phyloP scores from a whole-genome alignment of 345 rosid species.

The Hevea brasiliensis region DNA sequence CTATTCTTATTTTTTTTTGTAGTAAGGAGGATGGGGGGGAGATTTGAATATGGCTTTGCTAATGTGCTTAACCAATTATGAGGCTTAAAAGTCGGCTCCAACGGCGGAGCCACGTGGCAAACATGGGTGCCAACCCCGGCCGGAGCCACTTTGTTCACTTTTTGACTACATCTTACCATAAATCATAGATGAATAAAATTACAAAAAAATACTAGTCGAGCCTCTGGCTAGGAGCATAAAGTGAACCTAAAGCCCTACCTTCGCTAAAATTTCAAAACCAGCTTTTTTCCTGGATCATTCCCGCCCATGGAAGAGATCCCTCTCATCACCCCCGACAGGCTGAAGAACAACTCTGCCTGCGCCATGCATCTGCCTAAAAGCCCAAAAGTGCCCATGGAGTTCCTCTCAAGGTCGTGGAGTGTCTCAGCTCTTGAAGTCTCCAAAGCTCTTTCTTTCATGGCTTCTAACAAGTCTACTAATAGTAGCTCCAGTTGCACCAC shows the following conservation, averaged over 20 bases:
- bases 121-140: neutral
- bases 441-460: slow-evolving; percentile 50
- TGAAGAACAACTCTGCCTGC: slow-evolving; percentile 28
- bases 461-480: slow-evolving; percentile 12
- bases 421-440: slow-evolving; percentile 79
- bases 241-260: neutral
- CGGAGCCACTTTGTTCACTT: neutral
- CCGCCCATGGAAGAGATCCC: slow-evolving; percentile 37
- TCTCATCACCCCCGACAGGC: slow-evolving; percentile 40
- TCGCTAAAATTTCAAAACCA: neutral
- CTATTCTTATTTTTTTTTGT: too few species aligned
- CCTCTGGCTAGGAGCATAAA: too few species aligned
- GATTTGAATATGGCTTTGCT: too few species aligned
- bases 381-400: slow-evolving; percentile 92
- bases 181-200: neutral
- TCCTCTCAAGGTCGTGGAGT: slow-evolving; percentile 88
- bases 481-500: slow-evolving; percentile 22
- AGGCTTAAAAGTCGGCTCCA: too few species aligned
- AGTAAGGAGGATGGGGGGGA: too few species aligned
- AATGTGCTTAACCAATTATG: too few species aligned
- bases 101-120: too few species aligned
- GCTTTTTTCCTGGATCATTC: neutral
- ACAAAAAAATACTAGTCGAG: slow-evolving; percentile 9
- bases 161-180: neutral
- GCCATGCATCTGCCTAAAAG: slow-evolving; percentile 63